Conservation (phyloP, 768 basidiomycete genomes). For the Pleurotus citrinopileatus region DNA sequence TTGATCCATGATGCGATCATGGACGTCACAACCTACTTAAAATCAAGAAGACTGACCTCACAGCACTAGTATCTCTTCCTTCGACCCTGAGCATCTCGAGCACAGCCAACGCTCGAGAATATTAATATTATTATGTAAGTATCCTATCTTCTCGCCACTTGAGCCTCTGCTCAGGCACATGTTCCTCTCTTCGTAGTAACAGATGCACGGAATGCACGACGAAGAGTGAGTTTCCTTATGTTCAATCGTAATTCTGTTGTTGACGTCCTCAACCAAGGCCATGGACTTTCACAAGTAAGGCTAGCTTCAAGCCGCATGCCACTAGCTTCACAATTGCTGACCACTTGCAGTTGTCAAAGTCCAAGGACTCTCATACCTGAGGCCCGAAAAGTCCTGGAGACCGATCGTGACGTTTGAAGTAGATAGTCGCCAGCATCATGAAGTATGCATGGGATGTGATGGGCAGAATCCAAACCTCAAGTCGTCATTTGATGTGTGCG, state of each 20-base stretch:
- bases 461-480: constrained; percentile 72
- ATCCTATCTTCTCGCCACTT: no score
- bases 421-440: constrained; percentile 49
- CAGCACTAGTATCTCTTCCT: no score
- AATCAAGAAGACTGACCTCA: no score
- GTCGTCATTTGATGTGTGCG: constrained; percentile 51
- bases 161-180: no score
- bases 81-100: no score
- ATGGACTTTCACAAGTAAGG: constrained; percentile 6
- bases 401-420: constrained; percentile 61
- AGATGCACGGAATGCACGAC: neutral
- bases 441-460: constrained; percentile 60
- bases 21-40: no score
- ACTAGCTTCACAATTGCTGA: neutral
- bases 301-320: neutral
- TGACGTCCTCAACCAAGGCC: neutral
- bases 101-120: no score
- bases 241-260: neutral
- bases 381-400: constrained; percentile 64
- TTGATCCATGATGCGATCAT: no score
- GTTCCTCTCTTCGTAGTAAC: no score
- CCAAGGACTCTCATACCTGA: constrained; percentile 45
- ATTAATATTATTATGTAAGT: no score
- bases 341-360: constrained; percentile 33
- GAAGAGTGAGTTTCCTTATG: neutral